phyloP scores from a whole-genome alignment of 768 basidiomycete genomes.

The Leccinum aurantiacum region DNA sequence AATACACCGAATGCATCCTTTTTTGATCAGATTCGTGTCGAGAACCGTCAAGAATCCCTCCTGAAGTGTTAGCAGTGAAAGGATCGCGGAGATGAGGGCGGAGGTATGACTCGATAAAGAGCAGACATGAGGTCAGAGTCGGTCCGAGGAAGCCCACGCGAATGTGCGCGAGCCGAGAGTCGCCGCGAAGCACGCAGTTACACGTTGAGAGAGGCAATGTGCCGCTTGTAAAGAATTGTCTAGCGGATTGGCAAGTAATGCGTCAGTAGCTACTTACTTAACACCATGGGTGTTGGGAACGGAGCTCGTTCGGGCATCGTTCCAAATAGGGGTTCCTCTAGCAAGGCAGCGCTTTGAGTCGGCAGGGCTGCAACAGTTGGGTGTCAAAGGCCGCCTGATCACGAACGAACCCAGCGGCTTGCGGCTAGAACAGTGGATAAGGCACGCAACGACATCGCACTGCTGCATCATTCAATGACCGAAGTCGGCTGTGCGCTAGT shows the following conservation, averaged over 20 bases:
- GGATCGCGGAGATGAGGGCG: background rate
- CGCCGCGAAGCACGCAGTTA: background rate
- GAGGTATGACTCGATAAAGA: background rate
- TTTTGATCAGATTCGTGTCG: too few species aligned
- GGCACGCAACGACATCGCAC: background rate
- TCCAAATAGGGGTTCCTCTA: slow-evolving; percentile 1
- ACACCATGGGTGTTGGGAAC: background rate
- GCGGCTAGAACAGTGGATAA: background rate
- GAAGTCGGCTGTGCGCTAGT: background rate
- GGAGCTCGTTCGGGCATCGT: background rate
- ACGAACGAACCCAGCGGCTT: background rate
- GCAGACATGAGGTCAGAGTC: background rate
- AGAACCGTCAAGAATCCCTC: background rate
- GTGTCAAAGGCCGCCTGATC: background rate
- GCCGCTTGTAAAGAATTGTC: background rate
- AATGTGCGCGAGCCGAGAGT: slow-evolving; percentile 4
- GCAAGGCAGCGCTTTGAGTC: background rate
- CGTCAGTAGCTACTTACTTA: background rate
- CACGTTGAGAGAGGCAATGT: background rate
- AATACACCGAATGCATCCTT: background rate
- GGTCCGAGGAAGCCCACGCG: background rate
- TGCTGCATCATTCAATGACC: background rate
- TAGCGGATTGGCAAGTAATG: background rate
- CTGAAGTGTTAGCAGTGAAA: background rate
- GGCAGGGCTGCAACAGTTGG: background rate